Percentiles rank a stretch among this genome's conserved stretches.
These are phyloP conservation scores for Antitrichia curtipendula DNA, from an alignment of 225 moss, liverwort and hornwort species.

Conservation along the genomic window DNA sequence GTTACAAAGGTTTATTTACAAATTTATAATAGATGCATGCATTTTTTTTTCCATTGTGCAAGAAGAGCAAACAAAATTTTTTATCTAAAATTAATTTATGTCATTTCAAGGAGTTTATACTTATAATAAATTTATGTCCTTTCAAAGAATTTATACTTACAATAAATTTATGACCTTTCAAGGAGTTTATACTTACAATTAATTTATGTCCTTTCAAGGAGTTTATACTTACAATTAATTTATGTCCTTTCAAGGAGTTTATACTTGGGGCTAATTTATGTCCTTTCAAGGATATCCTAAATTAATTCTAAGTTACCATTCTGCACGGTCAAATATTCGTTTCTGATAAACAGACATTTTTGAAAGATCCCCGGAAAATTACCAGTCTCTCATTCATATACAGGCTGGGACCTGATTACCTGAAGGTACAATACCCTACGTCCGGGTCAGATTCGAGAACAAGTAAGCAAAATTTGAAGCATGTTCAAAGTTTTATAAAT, in stretches of 20 bases:
- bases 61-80: background rate
- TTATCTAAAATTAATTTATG: no score
- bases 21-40: background rate
- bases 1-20: background rate
- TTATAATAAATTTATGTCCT: no score
- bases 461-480: background rate
- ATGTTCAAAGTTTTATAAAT: background rate
- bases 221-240: no score
- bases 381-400: background rate
- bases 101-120: no score
- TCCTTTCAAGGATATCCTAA: no score
- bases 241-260: no score
- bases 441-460: background rate
- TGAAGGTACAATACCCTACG: background rate
- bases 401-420: background rate
- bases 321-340: background rate
- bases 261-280: no score
- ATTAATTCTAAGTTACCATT: background rate
- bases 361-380: background rate
- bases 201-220: no score
- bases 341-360: background rate
- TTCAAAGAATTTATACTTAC: no score
- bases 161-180: no score
- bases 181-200: no score
- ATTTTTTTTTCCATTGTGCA: background rate